phyloP scores from a whole-genome alignment of 352 stramenopile genomes.

The Pythium sukuiense region DNA sequence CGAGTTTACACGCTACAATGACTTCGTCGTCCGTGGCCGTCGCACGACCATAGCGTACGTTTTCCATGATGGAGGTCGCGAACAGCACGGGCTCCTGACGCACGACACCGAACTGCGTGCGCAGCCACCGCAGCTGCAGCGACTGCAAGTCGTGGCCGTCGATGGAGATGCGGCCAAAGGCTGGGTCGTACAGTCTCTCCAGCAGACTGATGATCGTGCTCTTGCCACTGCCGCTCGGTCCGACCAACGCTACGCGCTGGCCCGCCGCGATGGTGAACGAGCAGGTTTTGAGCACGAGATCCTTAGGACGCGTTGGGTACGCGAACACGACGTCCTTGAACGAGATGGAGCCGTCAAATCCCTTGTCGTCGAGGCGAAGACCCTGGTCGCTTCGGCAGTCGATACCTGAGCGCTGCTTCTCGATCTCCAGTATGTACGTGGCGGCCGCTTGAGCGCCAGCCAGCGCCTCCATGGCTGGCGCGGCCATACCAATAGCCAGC shows the following conservation, averaged over 20 bases:
- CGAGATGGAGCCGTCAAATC: conserved; percentile 16
- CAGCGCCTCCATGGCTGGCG: conserved; percentile 26
- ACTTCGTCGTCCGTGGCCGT: conserved; percentile 16
- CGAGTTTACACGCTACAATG: conserved; percentile 9
- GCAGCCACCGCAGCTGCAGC: conserved; percentile 71
- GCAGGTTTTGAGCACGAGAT: conserved; percentile 31
- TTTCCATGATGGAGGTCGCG: conserved; percentile 28
- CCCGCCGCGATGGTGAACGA: conserved; percentile 34
- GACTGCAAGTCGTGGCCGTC: conserved; percentile 41
- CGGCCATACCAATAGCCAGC: conserved; percentile 25
- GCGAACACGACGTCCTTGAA: conserved; percentile 39
- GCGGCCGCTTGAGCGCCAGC: conserved; percentile 22
- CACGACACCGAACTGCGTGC: conserved; percentile 88
- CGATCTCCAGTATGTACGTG: conserved; percentile 28
- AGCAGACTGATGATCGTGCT: conserved; percentile 88
- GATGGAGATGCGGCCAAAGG: conserved; percentile 19
- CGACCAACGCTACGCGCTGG: conserved; percentile 41
- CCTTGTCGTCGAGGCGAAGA: conserved; percentile 11
- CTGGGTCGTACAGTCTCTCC: conserved; percentile 90
- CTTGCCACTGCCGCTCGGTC: conserved; percentile 62
- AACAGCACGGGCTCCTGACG: conserved; percentile 67
- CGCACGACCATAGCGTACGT: conserved; percentile 13
- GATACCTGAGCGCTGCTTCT: conserved; percentile 25
- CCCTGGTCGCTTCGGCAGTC: conserved; percentile 21
- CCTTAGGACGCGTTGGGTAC: conserved; percentile 55